phyloP scores from a whole-genome alignment of 1,284 basidiomycete species.

The Xerocomus nothofagi region DNA sequence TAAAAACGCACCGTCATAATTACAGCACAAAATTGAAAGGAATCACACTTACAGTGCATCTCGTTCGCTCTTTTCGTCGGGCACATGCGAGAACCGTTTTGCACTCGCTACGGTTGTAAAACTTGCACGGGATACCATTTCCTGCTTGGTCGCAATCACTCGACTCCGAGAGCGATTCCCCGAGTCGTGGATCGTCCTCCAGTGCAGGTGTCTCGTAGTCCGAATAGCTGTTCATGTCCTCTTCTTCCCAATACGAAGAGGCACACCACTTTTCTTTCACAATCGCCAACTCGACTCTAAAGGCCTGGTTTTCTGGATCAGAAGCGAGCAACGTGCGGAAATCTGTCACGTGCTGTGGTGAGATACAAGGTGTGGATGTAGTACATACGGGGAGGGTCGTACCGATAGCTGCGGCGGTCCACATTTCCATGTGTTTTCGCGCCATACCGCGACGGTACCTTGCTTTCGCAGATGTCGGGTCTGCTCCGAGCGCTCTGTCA shows the following conservation, averaged over 20 bases:
- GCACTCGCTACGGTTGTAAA: conserved; percentile 52
- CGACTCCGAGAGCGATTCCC: conserved; percentile 42
- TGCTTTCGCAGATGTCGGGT: conserved; percentile 20
- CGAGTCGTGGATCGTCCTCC: conserved; percentile 28
- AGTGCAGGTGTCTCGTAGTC: conserved; percentile 39
- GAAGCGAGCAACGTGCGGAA: conserved; percentile 12
- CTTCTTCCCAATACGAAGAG: neutral
- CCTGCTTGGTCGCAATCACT: conserved; percentile 51
- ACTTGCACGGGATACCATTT: conserved; percentile 50
- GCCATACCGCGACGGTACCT: conserved; percentile 22
- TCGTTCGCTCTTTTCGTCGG: conserved; percentile 50
- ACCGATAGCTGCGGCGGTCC: conserved; percentile 15
- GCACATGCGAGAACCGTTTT: conserved; percentile 47
- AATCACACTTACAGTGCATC: conserved; percentile 45
- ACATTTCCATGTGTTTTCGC: conserved; percentile 21
- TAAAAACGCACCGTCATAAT: conserved; percentile 8
- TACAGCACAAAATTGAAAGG: neutral
- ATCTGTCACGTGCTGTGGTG: conserved; percentile 4
- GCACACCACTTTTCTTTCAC: neutral
- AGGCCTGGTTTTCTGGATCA: conserved; percentile 9
- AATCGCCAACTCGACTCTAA: conserved; percentile 3
- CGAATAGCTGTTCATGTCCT: conserved; percentile 8
- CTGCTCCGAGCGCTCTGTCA: conserved; percentile 12
- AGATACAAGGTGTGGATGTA: neutral
- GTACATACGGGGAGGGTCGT: neutral